A percentile compares a stretch with the other conserved stretches of the same genome.
Conservation (phyloP, 2,329 filamentous ascomycete species). For the Fusarium sp. region DNA sequence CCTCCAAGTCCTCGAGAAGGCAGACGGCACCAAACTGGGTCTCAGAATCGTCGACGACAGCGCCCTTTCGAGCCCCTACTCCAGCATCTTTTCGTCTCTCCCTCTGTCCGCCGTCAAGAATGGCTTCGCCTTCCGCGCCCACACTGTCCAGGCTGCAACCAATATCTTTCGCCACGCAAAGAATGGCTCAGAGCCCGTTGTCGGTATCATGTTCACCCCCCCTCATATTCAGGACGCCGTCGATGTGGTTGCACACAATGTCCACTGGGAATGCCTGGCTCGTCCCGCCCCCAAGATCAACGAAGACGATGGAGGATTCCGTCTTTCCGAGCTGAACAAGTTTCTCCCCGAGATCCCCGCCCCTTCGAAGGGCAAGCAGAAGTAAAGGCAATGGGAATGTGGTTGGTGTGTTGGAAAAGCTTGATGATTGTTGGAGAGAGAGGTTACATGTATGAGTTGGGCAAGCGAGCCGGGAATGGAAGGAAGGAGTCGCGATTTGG, state of each 20-base stretch:
- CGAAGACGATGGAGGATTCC: not conserved
- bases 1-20: constrained; percentile 18
- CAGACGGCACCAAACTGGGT: constrained; percentile 1
- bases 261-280: constrained; percentile 23
- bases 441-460: too few relatives aligned
- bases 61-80: not conserved
- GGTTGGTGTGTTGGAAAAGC: not conserved
- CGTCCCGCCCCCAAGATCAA: not conserved
- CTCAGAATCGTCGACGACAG: constrained; percentile 12
- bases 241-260: not conserved
- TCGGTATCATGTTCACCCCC: constrained; percentile 26
- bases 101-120: not conserved
- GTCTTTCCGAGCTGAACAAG: constrained; percentile 2
- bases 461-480: too few relatives aligned
- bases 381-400: not conserved
- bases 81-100: constrained; percentile 19
- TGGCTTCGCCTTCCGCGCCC: constrained; percentile 22
- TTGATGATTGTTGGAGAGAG: too few relatives aligned
- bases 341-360: constrained; percentile 2
- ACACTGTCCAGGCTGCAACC: not conserved
- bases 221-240: not conserved
- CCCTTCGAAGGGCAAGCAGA: not conserved
- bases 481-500: too few relatives aligned
- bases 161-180: not conserved
- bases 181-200: not conserved